Conservation (phyloP, 495 filamentous ascomycete genomes). For the Schizothecium vesticola region DNA sequence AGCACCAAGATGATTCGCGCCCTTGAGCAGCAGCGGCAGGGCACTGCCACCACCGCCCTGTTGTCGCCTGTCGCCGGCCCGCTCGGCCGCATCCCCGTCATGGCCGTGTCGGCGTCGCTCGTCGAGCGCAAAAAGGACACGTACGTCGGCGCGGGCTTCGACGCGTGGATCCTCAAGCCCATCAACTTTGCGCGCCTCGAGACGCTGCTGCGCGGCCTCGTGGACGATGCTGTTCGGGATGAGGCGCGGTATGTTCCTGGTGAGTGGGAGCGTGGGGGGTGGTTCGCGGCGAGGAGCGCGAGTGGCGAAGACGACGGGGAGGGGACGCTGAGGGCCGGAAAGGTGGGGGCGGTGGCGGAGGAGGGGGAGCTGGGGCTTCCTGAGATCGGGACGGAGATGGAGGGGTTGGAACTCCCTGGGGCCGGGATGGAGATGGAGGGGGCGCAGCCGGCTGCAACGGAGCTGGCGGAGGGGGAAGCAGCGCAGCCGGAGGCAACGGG, state of each 20-base stretch:
- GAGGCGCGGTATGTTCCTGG: slow-evolving; percentile 54
- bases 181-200: slow-evolving; percentile 67
- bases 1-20: slow-evolving; percentile 78
- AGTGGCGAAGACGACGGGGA: background rate
- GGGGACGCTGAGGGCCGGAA: background rate
- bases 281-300: slow-evolving; percentile 43
- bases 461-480: background rate
- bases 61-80: slow-evolving; percentile 46
- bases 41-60: slow-evolving; percentile 27
- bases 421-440: background rate
- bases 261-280: slow-evolving; percentile 68
- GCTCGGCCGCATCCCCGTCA: slow-evolving; percentile 66
- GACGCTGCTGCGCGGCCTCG: slow-evolving; percentile 55
- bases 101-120: slow-evolving; percentile 85
- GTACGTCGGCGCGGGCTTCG: slow-evolving; percentile 81
- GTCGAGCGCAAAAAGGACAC: slow-evolving; percentile 61
- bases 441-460: background rate
- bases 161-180: slow-evolving; percentile 81
- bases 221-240: slow-evolving; percentile 41
- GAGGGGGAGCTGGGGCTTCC: background rate
- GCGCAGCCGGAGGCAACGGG: no score
- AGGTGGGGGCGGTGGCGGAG: background rate
- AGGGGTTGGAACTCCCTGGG: background rate
- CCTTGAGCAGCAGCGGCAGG: slow-evolving; percentile 50
- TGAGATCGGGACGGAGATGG: background rate